Base-by-base conservation (phyloP, 495 filamentous ascomycete genomes). In the Penicillium canescens region DNA sequence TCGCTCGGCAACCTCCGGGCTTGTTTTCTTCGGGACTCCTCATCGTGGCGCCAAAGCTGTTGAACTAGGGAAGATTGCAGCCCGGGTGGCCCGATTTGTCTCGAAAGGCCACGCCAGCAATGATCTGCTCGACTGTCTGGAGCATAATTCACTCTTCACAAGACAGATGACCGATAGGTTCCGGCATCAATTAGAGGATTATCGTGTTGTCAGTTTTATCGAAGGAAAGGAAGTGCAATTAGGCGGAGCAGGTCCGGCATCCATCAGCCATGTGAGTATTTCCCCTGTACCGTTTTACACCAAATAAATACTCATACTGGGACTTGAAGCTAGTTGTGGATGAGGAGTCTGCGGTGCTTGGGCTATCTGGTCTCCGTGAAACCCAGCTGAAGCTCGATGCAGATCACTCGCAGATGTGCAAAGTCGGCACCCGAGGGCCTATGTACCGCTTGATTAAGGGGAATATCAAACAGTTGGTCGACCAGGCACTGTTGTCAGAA, bases 1-100 rank as follows among this genome's bases (percentile, higher is more conserved):
- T 37, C 65, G 68, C 24, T 64, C 55, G 10, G 62, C 66, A n/a
- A 77, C 72, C 24, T 67, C 57, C 7, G 74, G 71, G 0, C 61
- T 79, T 1, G 72, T 78, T 7, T 78, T 79, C 55, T 79, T 79
- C 42, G 76, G 73, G 1, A 75, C 72, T 13, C 75, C 76, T 13
- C 76, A 79, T 47, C 64, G 70, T 28, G 76, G 76, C 4, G 61
- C 70, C 1, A 75, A 73, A 20, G 67, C 68, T 8, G 73, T 72
- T 8, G 68, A 69, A 39, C 46, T 76, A 16, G 69, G 68, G 6
- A 69, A 69, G 39, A 74, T 75, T 51, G 74, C 70, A 5, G 71
- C 69, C 24, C 62, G 66, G 8, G 62, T 71, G 35, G 68, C 66
- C 3, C 57, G 63, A 9, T 71, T 73, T 41, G 54, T 72, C 11